Conservation (phyloP, 2,329 filamentous ascomycete species). For the Alternaria solani region DNA sequence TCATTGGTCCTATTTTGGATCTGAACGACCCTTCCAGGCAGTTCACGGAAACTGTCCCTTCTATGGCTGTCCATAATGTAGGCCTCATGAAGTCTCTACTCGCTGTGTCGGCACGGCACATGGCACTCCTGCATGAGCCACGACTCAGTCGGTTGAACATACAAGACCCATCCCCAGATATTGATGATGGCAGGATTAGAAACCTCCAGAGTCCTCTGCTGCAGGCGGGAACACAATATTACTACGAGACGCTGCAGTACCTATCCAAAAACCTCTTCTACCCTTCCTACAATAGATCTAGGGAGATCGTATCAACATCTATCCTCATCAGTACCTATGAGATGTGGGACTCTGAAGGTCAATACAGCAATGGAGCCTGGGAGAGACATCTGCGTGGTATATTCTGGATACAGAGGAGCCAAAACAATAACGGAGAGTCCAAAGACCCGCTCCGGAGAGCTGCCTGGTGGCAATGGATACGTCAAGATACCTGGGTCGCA, state of each 20-base stretch:
- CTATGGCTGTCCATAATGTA: slow-evolving; percentile 59
- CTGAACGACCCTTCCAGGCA: slow-evolving; percentile 55
- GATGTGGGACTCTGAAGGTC: slow-evolving; percentile 67
- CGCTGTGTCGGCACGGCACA: slow-evolving; percentile 63
- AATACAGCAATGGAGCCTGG: slow-evolving; percentile 59
- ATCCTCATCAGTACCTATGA: slow-evolving; percentile 70
- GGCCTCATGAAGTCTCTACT: slow-evolving; percentile 67
- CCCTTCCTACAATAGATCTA: slow-evolving; percentile 64
- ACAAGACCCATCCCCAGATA: slow-evolving; percentile 34
- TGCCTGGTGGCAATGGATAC: slow-evolving; percentile 72
- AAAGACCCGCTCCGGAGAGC: slow-evolving; percentile 63
- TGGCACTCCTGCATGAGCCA: slow-evolving; percentile 51
- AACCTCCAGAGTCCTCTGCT: slow-evolving; percentile 40
- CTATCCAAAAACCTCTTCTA: slow-evolving; percentile 67
- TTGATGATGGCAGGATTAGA: slow-evolving; percentile 17
- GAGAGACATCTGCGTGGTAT: slow-evolving; percentile 70
- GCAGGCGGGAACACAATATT: slow-evolving; percentile 61
- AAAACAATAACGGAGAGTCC: slow-evolving; percentile 67
- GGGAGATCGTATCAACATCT: slow-evolving; percentile 66
- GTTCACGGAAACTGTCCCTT: slow-evolving; percentile 45
- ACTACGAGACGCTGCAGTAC: slow-evolving; percentile 70
- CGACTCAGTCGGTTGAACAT: slow-evolving; percentile 37
- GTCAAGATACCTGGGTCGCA: slow-evolving; percentile 72
- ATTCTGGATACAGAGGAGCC: slow-evolving; percentile 71
- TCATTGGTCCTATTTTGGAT: slow-evolving; percentile 53